Evolutionary conservation across 75 land plant genomes (phyloP).

Genomic region (Isoetes taiwanensis): DNA sequence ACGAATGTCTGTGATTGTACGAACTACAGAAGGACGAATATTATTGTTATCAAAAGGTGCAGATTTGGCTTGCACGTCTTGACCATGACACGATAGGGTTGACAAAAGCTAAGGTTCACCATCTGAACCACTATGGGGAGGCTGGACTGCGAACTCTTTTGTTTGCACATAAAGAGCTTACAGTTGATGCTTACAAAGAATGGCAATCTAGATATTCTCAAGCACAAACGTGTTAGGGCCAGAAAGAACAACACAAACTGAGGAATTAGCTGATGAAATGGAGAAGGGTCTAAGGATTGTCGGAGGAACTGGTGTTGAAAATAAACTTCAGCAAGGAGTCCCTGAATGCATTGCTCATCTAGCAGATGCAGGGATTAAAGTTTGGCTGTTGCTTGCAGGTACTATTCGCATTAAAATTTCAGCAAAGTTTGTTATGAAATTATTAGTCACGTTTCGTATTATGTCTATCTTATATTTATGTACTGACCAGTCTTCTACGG

Average conservation of each 20-base stretch:
- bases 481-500: slow-evolving; percentile 2
- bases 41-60: slow-evolving; percentile 54
- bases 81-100: slow-evolving; percentile 20
- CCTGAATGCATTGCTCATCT: neutral
- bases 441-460: too few relatives aligned
- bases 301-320: slow-evolving; percentile 85
- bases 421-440: too few relatives aligned
- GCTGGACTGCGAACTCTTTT: slow-evolving; percentile 35
- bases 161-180: slow-evolving; percentile 21
- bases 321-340: slow-evolving; percentile 78
- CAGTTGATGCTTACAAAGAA: slow-evolving; percentile 17
- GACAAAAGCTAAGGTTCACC: slow-evolving; percentile 10
- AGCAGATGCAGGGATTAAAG: slow-evolving; percentile 1
- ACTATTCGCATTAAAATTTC: too few relatives aligned
- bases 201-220: slow-evolving; percentile 29
- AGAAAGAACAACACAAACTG: slow-evolving; percentile 41
- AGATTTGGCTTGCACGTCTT: slow-evolving; percentile 25
- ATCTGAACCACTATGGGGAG: slow-evolving; percentile 32
- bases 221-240: slow-evolving; percentile 46
- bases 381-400: too few relatives aligned
- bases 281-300: slow-evolving; percentile 67
- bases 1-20: slow-evolving; percentile 47
- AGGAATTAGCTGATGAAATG: slow-evolving; percentile 37
- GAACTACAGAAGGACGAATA: slow-evolving; percentile 29
- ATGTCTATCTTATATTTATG: too few relatives aligned